Evolutionary conservation across 169 alveolate species (phyloP).

Genomic region (Amoebophrya sp.): DNA sequence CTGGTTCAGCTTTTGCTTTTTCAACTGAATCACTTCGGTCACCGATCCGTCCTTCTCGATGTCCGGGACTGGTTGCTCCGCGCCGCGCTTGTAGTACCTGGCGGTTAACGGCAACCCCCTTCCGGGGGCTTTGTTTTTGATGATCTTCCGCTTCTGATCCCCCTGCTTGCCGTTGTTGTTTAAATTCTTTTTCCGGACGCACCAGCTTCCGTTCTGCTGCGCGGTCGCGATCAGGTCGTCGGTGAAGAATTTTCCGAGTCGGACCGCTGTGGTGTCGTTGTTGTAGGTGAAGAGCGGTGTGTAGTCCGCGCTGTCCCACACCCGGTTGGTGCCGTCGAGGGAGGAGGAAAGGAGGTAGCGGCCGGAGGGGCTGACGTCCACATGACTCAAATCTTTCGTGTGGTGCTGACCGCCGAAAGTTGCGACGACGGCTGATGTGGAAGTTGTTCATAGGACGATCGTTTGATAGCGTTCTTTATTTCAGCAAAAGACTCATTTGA

Average conservation of each 20-base stretch:
- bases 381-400: not conserved
- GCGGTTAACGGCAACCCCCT: not conserved
- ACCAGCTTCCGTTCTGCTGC: not conserved
- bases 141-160: not conserved
- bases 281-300: not conserved
- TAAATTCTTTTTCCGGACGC: not conserved
- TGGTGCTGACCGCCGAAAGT: not conserved
- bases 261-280: too few relatives aligned
- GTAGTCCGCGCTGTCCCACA: not conserved
- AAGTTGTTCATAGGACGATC: too few relatives aligned
- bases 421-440: too few relatives aligned
- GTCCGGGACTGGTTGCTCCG: not conserved
- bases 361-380: not conserved
- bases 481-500: too few relatives aligned
- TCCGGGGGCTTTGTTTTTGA: not conserved
- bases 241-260: not conserved
- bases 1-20: not conserved
- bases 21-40: not conserved
- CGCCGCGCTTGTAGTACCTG: slow-evolving; percentile 13
- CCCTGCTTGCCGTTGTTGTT: not conserved
- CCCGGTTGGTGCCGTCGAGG: not conserved
- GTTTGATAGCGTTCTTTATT: too few relatives aligned
- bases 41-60: too few relatives aligned
- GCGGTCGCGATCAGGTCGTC: not conserved
- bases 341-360: not conserved